Base-by-base conservation (phyloP, 768 basidiomycete genomes). In the Coprinopsis sp. region DNA sequence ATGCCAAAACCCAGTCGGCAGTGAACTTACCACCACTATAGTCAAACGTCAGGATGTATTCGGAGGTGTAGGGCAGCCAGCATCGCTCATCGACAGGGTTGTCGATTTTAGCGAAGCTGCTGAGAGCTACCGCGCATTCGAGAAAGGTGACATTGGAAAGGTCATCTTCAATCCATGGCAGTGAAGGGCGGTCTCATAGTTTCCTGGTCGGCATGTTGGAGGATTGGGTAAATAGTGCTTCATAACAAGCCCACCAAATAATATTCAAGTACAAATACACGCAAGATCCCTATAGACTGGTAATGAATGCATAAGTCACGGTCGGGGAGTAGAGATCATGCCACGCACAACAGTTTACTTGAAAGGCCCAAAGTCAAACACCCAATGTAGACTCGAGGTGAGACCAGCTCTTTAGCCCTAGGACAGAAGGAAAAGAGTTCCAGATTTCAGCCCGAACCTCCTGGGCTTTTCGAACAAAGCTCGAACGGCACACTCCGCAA, bases 121-220 rank as follows among this genome's bases (percentile, higher is more conserved):
- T 12, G 71, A 80, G 54, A 68, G 66, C 30, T 91, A 87, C 60
- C 69, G 72, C 16, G 70, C 74, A 22, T 91, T 89, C 51, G 83
- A 91, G 53, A 79, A 82, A 59, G 82, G 82, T 18, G 67, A 74
- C 58, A 75, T 84, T 30, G 88, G 88, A 1, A 89, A 91, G 64
- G 77, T 85, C 8, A 67, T 89, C 25, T 88, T 91, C 54, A 81
- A 85, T 62, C 84, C 84, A 22, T 88, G 83, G 85, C 73, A 62
- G 51, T 76, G 55, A 58, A 33, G 18, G 30, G n/a, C n/a, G n/a
- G n/a, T n/a, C n/a, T n/a, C n/a, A n/a, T n/a, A n/a, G n/a, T n/a
- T n/a, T n/a, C n/a, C n/a, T n/a, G n/a, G n/a, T n/a, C n/a, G n/a
- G n/a, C n/a, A n/a, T n/a, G n/a, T n/a, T n/a, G n/a, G n/a, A n/a